Base-by-base conservation (phyloP, 768 basidiomycete genomes). In the Macrocybe gigantea region DNA sequence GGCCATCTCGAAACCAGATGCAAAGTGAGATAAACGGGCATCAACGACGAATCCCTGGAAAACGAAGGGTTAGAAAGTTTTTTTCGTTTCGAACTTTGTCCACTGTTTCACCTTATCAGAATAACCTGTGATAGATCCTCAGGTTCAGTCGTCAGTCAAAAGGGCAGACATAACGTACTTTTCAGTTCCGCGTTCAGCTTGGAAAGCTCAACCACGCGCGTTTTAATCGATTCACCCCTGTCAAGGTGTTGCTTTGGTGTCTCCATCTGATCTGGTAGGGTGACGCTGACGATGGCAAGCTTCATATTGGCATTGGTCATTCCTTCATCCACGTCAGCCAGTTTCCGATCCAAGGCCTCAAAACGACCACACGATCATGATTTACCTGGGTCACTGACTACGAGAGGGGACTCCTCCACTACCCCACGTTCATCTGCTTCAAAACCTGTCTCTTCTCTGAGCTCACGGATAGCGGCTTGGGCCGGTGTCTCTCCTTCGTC, bases 291-390 rank as follows among this genome's bases (percentile, higher is more conserved):
- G 12, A 84, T 73, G 41, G 91, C 82, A 14, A 96, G 77, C 57
- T 89, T 84, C 90, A 94, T 94, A 60, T 88, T 95, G 9, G 94
- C 88, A 38, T 83, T 92, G 13, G 90, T 87, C 93, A 98, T 93
- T 7, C 94, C 93, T 89, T 45, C 33, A 39, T 31, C 29, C 41
- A 3, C 14, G 30, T 22, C 22, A 22, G 9, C 47, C n/a, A 37
- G 41, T 50, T 38, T 35, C 30, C 15, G 51, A 41, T 47, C 33
- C 36, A 45, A 45, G 32, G 38, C 46, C n/a, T 6, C 5, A 36
- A 30, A 33, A 13, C 42, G 30, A 4, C 22, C 29, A 11, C 5
- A 37, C 38, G 11, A 33, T 37, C 41, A 12, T 46, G 7, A 45
- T 12, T 44, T 37, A 87, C 87, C 90, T 53, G 89, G 88, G 60